A percentile compares a stretch with the other conserved stretches of the same genome.
Conservation (phyloP, 78 protist species). For the slime mould (Dictyostelium discoideum) region DNA sequence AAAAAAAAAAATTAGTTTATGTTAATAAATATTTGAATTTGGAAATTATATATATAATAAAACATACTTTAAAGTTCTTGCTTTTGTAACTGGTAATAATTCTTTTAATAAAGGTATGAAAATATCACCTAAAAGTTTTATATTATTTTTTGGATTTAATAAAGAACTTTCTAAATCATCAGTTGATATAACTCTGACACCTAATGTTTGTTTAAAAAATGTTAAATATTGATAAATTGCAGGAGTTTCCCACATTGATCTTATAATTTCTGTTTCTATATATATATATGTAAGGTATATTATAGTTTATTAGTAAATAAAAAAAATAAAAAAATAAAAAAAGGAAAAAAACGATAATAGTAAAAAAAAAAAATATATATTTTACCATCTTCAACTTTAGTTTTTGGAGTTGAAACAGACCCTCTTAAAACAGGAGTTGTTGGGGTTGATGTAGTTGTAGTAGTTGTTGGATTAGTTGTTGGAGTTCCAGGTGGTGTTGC, state of each 20-base stretch:
- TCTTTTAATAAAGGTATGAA: conserved; percentile 17
- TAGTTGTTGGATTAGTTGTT: background rate
- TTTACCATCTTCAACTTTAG: background rate
- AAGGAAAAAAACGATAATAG: background rate
- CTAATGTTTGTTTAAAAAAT: conserved; percentile 27
- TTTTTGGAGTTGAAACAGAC: background rate
- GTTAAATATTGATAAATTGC: conserved; percentile 27
- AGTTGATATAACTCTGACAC: background rate
- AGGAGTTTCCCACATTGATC: conserved; percentile 70
- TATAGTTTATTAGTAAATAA: background rate
- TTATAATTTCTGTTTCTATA: background rate
- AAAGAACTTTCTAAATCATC: conserved; percentile 51
- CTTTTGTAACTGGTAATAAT: background rate
- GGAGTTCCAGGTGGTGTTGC: background rate
- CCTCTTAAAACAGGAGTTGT: background rate
- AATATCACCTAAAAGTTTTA: background rate
- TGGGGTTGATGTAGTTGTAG: background rate
- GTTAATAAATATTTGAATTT: no score
- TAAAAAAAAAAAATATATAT: background rate
- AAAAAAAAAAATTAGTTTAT: no score
- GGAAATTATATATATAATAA: no score
- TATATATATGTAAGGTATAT: background rate
- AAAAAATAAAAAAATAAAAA: no score
- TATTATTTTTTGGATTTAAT: background rate
- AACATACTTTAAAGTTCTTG: conserved; percentile 3